phyloP scores from a whole-genome alignment of 129 eudicot species.

The Saposhnikovia divaricata region DNA sequence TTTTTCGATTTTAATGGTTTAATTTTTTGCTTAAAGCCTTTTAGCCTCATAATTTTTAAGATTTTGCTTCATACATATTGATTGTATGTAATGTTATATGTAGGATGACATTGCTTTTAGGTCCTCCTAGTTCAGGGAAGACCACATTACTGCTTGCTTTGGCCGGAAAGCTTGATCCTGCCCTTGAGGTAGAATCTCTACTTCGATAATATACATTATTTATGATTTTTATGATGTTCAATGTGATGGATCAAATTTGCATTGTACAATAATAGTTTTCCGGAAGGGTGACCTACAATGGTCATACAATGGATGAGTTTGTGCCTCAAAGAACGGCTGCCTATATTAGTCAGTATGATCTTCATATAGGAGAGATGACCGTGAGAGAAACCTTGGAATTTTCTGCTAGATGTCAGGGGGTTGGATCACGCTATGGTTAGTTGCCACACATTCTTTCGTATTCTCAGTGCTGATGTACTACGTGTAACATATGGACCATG shows the following conservation, averaged over 20 bases:
- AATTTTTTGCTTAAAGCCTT: too few relatives aligned
- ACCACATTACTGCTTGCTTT: constrained; percentile 59
- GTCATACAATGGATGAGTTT: constrained; percentile 64
- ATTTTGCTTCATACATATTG: background rate
- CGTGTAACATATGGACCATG: background rate
- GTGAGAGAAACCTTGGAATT: constrained; percentile 61
- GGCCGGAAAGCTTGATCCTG: constrained; percentile 56
- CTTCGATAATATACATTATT: background rate
- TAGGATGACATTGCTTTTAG: constrained; percentile 76
- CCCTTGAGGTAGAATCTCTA: constrained; percentile 29
- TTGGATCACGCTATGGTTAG: constrained; percentile 65
- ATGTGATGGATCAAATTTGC: background rate
- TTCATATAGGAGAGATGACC: constrained; percentile 78
- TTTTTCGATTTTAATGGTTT: too few relatives aligned
- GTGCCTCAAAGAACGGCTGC: constrained; percentile 71
- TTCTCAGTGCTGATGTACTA: background rate
- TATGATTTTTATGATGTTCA: background rate
- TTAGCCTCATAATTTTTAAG: background rate
- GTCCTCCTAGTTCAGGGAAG: constrained; percentile 85
- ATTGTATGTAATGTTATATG: background rate
- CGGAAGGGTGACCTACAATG: constrained; percentile 67
- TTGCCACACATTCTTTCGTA: background rate
- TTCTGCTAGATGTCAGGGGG: constrained; percentile 71
- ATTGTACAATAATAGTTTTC: constrained; percentile 18
- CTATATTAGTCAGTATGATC: constrained; percentile 75